Conservation (phyloP, 352 stramenopile genomes). For the Globisporangium megalacanthum region DNA sequence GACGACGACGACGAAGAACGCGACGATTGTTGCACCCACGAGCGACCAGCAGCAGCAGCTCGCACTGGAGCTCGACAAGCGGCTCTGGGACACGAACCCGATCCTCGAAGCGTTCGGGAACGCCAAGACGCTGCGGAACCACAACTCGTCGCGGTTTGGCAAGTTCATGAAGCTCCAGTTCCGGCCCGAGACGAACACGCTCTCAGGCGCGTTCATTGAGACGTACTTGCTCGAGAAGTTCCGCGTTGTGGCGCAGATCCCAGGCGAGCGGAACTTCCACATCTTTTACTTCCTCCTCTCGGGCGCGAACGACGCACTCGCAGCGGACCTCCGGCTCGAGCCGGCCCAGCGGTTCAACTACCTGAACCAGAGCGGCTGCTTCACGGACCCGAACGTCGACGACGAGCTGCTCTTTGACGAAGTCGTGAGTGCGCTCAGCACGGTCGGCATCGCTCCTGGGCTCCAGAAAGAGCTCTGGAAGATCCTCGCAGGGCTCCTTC, state of each 20-base stretch:
- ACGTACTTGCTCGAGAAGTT: constrained; percentile 90
- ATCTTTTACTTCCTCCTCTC: constrained; percentile 90
- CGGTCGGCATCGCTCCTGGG: constrained; percentile 60
- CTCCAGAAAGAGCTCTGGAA: constrained; percentile 80
- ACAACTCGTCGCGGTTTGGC: constrained; percentile 85
- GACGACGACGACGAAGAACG: constrained; percentile 16
- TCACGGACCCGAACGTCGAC: constrained; percentile 80
- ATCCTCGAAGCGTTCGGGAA: constrained; percentile 87
- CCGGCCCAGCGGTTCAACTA: constrained; percentile 61
- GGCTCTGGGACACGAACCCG: constrained; percentile 85
- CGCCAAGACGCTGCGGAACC: constrained; percentile 84
- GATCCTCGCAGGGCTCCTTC: constrained; percentile 66
- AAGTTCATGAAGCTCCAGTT: constrained; percentile 92
- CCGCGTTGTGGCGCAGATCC: constrained; percentile 82
- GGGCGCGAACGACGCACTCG: constrained; percentile 58
- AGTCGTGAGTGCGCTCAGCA: constrained; percentile 66
- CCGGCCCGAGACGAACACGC: constrained; percentile 56
- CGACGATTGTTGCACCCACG: background rate
- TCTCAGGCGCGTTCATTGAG: constrained; percentile 79
- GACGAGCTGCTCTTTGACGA: constrained; percentile 87
- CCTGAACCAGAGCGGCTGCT: constrained; percentile 84
- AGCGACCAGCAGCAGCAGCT: constrained; percentile 52
- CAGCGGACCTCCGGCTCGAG: constrained; percentile 53
- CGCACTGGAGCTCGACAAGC: constrained; percentile 78
- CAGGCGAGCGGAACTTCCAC: constrained; percentile 87